Evolutionary conservation across 2,329 filamentous ascomycete genomes (phyloP), one percentile per base, ranked within the genome.

Genomic region (Penicillium corylophilum): DNA sequence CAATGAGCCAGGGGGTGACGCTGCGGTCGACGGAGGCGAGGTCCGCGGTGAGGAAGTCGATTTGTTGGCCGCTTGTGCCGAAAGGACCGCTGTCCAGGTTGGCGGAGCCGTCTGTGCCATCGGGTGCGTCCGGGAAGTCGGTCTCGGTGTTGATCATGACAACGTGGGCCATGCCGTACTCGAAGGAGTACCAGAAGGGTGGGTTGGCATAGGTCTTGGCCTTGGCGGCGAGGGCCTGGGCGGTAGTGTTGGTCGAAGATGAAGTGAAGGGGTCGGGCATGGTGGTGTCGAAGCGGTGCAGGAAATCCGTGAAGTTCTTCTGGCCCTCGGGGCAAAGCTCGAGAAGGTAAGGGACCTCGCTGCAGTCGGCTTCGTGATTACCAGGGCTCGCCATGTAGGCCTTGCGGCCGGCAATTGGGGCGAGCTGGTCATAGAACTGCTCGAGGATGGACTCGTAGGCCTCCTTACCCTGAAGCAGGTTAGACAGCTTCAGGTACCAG

Each of bases 291-390:
- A 81, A 84, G 24, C 81, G 77, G 55, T 77, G 78, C 72, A 79
- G 75, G 66, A 81, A 84, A 53, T 82, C 82, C 4, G 81, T 84
- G 64, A 84, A 85, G 66, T 85, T 85, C 57, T 73, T 77, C 62
- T 85, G 82, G 5, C 82, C 82, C 2, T 71, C 66, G 0, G 64
- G 66, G 44, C 67, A 69, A 5, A 65, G 60, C 1, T 55, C 51
- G 1, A 54, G 46, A 1, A 60, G 50, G 36, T 59, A 62, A 8
- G 66, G 63, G 16, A 68, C 60, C 35, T 69, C 65, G 1, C 56
- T 62, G 62, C 82, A 84, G 39, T 71, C 68, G 1, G 82, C 81
- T 63, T 85, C 82, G 64, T 85, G 82, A 64, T 85, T 85, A 0
- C 82, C 82, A 0, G 80, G 80, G 16, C 73, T 74, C 6, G 74